A percentile compares a stretch with the other conserved stretches of the same genome.
These are phyloP conservation scores for Melanomma pulvis-pyrius DNA, from an alignment of 495 filamentous ascomycete species.

Conservation along the genomic window DNA sequence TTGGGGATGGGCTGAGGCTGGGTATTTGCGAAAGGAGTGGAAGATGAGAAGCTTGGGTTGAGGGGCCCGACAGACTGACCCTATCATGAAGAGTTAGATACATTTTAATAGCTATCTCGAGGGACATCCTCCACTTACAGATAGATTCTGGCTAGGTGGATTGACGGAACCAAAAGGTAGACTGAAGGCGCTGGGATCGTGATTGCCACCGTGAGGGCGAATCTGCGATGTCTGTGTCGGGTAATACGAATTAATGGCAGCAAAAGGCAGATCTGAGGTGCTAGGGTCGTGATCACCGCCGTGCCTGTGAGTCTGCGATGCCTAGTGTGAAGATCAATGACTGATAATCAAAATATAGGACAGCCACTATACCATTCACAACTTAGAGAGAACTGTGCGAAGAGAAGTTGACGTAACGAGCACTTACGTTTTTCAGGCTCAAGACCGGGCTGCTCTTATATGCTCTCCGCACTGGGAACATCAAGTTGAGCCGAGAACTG, in stretches of 20 bases:
- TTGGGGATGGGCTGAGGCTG: neutral
- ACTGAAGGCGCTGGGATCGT: constrained; percentile 9
- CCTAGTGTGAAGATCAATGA: neutral
- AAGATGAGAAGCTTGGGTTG: neutral
- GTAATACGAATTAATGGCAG: neutral
- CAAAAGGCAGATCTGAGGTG: neutral
- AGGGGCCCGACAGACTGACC: neutral
- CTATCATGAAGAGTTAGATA: neutral
- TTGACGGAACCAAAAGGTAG: neutral
- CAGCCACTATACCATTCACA: constrained; percentile 5
- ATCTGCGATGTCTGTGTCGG: constrained; percentile 3
- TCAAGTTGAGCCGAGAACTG: neutral
- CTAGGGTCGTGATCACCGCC: constrained; percentile 13
- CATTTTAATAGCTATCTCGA: neutral
- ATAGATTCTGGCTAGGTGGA: neutral
- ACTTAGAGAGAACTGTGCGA: neutral
- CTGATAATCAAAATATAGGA: too few relatives aligned
- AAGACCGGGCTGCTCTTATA: neutral
- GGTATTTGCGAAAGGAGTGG: neutral
- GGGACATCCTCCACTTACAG: neutral
- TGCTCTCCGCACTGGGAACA: neutral
- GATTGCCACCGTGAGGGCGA: constrained; percentile 3
- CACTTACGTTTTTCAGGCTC: neutral
- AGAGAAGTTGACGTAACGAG: neutral
- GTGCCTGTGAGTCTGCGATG: neutral